Evolutionary conservation across 1,284 basidiomycete genomes (phyloP).

Genomic region (Sporisorium exsertum): DNA sequence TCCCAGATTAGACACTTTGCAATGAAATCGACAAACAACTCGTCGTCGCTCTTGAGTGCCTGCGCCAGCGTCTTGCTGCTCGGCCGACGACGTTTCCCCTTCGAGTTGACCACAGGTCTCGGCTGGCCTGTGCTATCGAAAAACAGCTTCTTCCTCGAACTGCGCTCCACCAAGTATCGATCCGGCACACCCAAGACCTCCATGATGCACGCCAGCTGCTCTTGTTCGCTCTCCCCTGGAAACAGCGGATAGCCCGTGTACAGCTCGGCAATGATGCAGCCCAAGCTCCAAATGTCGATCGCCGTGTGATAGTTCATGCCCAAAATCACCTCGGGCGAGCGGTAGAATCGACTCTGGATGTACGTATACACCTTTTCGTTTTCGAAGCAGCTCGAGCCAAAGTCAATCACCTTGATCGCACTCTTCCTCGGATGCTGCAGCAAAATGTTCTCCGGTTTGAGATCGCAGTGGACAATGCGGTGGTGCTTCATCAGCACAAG

Average conservation of each 20-base stretch:
- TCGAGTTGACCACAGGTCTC: constrained; percentile 93
- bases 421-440: constrained; percentile 94
- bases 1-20: constrained; percentile 97
- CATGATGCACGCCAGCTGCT: constrained; percentile 99
- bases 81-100: constrained; percentile 90
- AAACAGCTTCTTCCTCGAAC: constrained; percentile 92
- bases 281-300: constrained; percentile 97
- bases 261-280: constrained; percentile 95
- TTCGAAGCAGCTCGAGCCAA: constrained; percentile 97
- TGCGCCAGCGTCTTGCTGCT: constrained; percentile 88
- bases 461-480: constrained; percentile 98
- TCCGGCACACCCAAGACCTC: constrained; percentile 96
- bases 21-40: constrained; percentile 79
- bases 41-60: constrained; percentile 88
- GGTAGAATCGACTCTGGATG: constrained; percentile 96
- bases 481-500: constrained; percentile 93
- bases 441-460: constrained; percentile 99
- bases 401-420: constrained; percentile 98
- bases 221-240: constrained; percentile 95
- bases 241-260: constrained; percentile 99
- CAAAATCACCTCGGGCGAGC: constrained; percentile 80
- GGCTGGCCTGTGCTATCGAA: constrained; percentile 95
- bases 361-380: constrained; percentile 99
- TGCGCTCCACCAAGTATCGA: constrained; percentile 91
- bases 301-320: constrained; percentile 72